A percentile compares a stretch with the other conserved stretches of the same genome.
Conservation (phyloP, 805 yeast species). For the Candida lessepsii region DNA sequence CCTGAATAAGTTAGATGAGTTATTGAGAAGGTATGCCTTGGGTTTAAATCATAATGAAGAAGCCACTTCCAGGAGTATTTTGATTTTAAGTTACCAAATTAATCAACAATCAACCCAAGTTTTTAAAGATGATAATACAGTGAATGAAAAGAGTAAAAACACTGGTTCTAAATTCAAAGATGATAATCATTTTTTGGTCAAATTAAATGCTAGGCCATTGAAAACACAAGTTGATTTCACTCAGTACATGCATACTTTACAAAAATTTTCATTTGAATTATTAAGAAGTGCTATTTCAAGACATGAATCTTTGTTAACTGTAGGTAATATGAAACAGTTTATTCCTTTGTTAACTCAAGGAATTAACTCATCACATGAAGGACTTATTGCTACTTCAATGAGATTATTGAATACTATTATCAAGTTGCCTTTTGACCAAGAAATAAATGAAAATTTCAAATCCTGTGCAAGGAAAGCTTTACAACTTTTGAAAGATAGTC, state of each 20-base stretch:
- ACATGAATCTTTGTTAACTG: constrained; percentile 57
- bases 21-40: constrained; percentile 70
- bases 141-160: constrained; percentile 12
- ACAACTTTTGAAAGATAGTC: constrained; percentile 67
- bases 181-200: constrained; percentile 72
- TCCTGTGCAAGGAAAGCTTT: constrained; percentile 60
- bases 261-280: constrained; percentile 73
- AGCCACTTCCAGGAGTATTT: constrained; percentile 52
- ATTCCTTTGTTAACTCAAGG: constrained; percentile 67
- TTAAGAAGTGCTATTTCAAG: constrained; percentile 68
- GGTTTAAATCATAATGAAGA: constrained; percentile 76
- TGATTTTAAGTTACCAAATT: constrained; percentile 73
- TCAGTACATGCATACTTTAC: constrained; percentile 59
- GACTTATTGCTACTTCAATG: constrained; percentile 67
- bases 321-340: constrained; percentile 65
- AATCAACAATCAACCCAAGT: constrained; percentile 48
- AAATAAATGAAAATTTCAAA: constrained; percentile 51
- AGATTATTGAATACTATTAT: constrained; percentile 60
- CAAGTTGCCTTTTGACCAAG: constrained; percentile 60
- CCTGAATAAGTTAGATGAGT: constrained; percentile 74
- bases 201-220: constrained; percentile 58
- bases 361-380: constrained; percentile 67
- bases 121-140: constrained; percentile 10
- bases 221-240: constrained; percentile 56
- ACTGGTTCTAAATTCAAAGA: constrained; percentile 11